A percentile compares a stretch with the other conserved stretches of the same genome.
These are phyloP conservation scores for Clathrospora elynae DNA, from an alignment of 2,329 filamentous ascomycete species.

Conservation along the genomic window DNA sequence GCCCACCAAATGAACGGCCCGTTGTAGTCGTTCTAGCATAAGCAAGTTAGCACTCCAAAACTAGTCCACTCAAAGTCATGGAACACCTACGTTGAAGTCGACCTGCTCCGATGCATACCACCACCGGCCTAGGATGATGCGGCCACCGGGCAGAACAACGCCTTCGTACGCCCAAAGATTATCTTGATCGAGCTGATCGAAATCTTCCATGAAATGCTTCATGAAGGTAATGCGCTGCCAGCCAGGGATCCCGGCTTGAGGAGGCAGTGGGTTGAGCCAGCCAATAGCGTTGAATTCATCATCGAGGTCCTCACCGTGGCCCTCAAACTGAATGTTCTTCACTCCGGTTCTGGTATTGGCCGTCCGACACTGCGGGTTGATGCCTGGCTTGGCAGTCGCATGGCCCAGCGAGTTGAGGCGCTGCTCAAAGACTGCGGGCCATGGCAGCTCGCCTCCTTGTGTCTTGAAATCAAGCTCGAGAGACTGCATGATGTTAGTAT, in stretches of 20 bases:
- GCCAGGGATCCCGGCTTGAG: conserved; percentile 55
- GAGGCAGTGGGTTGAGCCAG: conserved; percentile 57
- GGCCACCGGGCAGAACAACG: conserved; percentile 54
- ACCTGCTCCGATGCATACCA: conserved; percentile 47
- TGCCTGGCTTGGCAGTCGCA: conserved; percentile 6
- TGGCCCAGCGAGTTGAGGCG: conserved; percentile 45
- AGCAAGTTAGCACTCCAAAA: conserved; percentile 14
- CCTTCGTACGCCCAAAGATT: conserved; percentile 57
- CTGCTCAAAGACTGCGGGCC: conserved; percentile 50
- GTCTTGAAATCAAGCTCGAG: conserved; percentile 42
- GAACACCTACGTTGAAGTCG: conserved; percentile 27
- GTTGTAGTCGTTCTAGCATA: conserved; percentile 24
- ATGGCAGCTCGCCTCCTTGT: conserved; percentile 29
- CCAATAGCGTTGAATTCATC: conserved; percentile 48
- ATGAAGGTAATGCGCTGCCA: conserved; percentile 62
- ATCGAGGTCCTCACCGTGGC: conserved; percentile 47
- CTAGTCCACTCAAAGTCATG: neutral
- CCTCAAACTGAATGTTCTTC: conserved; percentile 47
- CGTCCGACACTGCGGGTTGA: conserved; percentile 18
- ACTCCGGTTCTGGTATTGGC: conserved; percentile 10
- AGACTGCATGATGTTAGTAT: conserved; percentile 33
- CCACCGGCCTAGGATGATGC: conserved; percentile 56
- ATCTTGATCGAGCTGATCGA: conserved; percentile 38
- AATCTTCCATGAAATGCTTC: conserved; percentile 53
- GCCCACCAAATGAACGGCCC: conserved; percentile 48